Percentiles rank a stretch among this genome's conserved stretches.
phyloP scores from a whole-genome alignment of 2,329 filamentous ascomycete species.

The Trichoderma lentiforme region DNA sequence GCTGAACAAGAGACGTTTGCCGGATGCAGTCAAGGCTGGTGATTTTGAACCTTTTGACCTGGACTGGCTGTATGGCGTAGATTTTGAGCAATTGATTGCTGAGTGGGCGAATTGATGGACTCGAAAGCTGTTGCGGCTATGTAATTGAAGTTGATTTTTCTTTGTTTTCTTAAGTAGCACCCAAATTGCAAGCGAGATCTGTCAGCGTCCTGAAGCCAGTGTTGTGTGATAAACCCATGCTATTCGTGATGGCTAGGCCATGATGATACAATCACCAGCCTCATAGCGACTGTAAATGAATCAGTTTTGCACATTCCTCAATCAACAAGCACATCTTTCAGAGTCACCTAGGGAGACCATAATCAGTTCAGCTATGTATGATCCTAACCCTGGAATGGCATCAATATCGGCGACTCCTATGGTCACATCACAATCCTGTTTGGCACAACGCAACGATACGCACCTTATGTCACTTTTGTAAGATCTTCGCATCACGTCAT shows the following conservation, averaged over 20 bases:
- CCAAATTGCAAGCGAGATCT: not conserved
- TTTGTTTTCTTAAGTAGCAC: not conserved
- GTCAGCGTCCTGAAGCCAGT: not conserved
- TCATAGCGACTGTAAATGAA: not conserved
- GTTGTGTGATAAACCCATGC: not conserved
- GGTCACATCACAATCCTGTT: not conserved
- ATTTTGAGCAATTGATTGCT: conserved; percentile 36
- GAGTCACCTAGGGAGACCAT: not conserved
- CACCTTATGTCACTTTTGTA: not conserved
- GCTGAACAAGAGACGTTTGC: conserved; percentile 47
- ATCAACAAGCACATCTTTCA: not conserved
- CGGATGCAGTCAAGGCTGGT: conserved; percentile 29
- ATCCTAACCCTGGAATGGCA: not conserved
- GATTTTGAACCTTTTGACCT: conserved; percentile 32
- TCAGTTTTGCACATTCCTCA: not conserved
- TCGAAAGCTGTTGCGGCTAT: too few species aligned
- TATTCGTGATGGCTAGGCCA: not conserved
- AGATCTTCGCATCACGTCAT: conserved; percentile 9
- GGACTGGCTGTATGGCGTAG: conserved; percentile 42
- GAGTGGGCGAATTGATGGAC: conserved; percentile 20
- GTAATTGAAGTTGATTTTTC: not conserved
- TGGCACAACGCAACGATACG: not conserved
- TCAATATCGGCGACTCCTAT: not conserved
- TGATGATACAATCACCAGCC: not conserved
- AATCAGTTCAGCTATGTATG: not conserved